Base-by-base conservation (phyloP, 2,329 filamentous ascomycete species). In the Anisogramma anomala region DNA sequence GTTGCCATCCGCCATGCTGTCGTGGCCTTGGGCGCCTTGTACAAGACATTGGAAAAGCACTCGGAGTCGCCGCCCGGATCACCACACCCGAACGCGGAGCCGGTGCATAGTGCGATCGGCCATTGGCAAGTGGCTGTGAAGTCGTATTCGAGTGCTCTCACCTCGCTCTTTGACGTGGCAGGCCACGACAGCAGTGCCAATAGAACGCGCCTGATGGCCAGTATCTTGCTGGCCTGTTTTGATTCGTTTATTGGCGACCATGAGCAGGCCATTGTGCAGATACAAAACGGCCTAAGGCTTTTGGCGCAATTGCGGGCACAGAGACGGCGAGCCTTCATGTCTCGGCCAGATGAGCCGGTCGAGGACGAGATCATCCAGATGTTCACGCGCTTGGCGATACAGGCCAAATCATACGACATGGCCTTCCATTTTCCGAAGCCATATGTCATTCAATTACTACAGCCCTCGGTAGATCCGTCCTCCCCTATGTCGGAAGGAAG, bases 321-420 rank as follows among this genome's bases (percentile, higher is more conserved):
- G 43, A 62, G 66, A 26, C 59, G 63, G 34, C 56, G 51, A 23
- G 55, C 64, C 17, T 60, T 64, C 33, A 43, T 59, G 13, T 55
- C 63, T 5, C 52, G 56, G 42, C 56, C 63, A 11, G 67, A 66
- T 39, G 69, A 71, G 41, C 63, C 69, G 0, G 64, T 74, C 5
- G 72, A 77, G 47, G 66, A 73, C 37, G 76, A 79, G 51, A 63
- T 80, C 19, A 64, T 74, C 5, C 71, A 74, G 36, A 78, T 79
- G 62, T 79, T 79, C 50, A 77, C 71, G 1, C 68, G 76, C 4
- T 62, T 79, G 2, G 74, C 74, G 2, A 76, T 79, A 32, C 76
- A 79, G 54, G 76, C 76, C 32, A 80, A 79, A 52, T 78, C 74
- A 0, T 80, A 80, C 53, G 76, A 79, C 50, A 74, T 79, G 73